Conservation (phyloP, 805 yeast genomes). For the Teunomyces pallodes region DNA sequence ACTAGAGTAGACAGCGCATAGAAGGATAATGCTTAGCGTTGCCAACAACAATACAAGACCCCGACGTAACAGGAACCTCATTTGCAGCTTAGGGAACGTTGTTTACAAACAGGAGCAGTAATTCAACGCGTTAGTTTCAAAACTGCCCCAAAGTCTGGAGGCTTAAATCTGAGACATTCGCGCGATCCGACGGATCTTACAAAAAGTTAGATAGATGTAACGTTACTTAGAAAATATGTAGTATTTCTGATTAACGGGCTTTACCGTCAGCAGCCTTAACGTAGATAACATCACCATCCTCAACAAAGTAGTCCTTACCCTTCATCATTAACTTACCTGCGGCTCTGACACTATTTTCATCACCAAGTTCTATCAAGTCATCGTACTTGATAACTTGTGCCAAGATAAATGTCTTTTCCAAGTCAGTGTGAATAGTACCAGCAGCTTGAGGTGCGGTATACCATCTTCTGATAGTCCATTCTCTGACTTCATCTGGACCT, state of each 20-base stretch:
- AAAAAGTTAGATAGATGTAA: not conserved
- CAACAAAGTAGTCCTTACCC: conserved; percentile 94
- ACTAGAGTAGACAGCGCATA: not conserved
- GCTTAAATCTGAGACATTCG: not conserved
- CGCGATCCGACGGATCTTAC: not conserved
- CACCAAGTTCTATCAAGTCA: conserved; percentile 68
- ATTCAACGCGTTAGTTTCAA: not conserved
- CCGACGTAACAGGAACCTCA: conserved; percentile 9
- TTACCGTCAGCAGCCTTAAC: conserved; percentile 95
- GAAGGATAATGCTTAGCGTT: not conserved
- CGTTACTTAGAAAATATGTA: not conserved
- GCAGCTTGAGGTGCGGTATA: conserved; percentile 98
- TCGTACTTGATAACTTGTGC: conserved; percentile 89
- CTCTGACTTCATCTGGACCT: conserved; percentile 95
- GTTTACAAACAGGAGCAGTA: not conserved
- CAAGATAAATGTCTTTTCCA: conserved; percentile 90
- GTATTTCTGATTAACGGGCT: conserved; percentile 40
- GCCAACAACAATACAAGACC: conserved; percentile 1
- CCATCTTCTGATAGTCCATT: conserved; percentile 94
- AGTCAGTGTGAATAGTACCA: conserved; percentile 94
- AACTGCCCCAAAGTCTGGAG: not conserved
- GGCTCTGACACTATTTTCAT: conserved; percentile 78
- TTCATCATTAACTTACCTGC: conserved; percentile 87
- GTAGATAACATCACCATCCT: conserved; percentile 90
- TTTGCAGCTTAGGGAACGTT: not conserved